Evolutionary conservation across 257 asterid species (phyloP), one percentile per base, ranked within the genome.

Genomic region (Scutellaria barbata): DNA sequence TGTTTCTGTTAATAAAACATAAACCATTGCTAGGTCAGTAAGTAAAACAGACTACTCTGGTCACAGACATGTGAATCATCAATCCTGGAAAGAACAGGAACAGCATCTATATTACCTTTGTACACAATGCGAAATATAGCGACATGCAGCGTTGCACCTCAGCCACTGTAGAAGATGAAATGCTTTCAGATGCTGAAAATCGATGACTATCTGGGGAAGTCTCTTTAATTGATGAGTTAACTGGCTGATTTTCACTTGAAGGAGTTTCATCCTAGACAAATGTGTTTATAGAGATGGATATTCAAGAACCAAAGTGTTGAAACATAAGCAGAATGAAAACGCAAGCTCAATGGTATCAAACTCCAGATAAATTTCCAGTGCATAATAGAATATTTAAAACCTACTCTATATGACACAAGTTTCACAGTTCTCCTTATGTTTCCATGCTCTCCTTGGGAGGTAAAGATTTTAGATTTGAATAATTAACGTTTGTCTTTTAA

Each of bases 91-190:
- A 71, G 57, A 51, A 77, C 47, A 54, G 60, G 30, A 60, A 62
- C 43, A 72, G 57, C 42, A 68, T 41, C 13, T 53, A 60, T 55
- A 47, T 46, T 69, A 95, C 99, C 99, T 95, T 95, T 68, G 99
- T 95, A 76, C 99, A 95, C 71, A 95, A 82, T 10, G 99, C 99
- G 68, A 95, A 95, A 82, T 89, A 95, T 30, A 95, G 88, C 17
- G 97, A 87, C 93, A 88, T 83, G 87, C 89, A 82, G 48, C 95
- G 90, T 81, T 86, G 98, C 74, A 83, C 96, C 72, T 89, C 98
- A 71, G 89, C 80, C 68, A 89, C 63, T 42, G 85, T 69, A 69
- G 82, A 75, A 48, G 89, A 79, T 68, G 89, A 61, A 47, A 68
- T 60, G 79, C 76, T 86, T 80, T 84, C 96, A 73, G 96, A 82